These are phyloP conservation scores for Beauveria bassiana DNA, from an alignment of 2,329 filamentous ascomycete species.

Conservation along the genomic window DNA sequence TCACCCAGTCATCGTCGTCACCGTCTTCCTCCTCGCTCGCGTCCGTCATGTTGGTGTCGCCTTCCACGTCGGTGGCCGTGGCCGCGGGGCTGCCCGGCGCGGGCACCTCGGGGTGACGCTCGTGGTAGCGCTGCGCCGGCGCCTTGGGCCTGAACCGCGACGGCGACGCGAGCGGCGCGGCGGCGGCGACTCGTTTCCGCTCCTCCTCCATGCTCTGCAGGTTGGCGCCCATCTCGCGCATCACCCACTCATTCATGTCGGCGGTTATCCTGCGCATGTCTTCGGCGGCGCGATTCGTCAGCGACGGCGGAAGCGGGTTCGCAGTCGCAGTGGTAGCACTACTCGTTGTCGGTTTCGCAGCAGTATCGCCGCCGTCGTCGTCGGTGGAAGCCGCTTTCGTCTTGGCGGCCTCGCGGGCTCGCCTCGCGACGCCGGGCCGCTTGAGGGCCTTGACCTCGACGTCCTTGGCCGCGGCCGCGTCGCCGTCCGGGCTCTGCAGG, in stretches of 20 bases:
- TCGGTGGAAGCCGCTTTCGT: too few relatives aligned
- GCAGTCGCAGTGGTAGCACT: constrained; percentile 9
- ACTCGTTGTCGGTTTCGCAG: constrained; percentile 1
- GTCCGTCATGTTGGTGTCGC: constrained; percentile 31
- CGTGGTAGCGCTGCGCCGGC: constrained; percentile 45
- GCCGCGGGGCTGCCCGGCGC: constrained; percentile 1
- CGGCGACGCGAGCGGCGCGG: neutral
- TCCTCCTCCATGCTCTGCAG: constrained; percentile 40
- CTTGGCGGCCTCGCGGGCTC: constrained; percentile 17
- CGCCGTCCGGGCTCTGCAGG: constrained; percentile 9
- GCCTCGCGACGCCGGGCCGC: constrained; percentile 24
- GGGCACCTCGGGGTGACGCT: constrained; percentile 42
- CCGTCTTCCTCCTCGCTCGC: constrained; percentile 34
- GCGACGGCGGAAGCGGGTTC: constrained; percentile 25
- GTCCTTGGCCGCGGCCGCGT: constrained; percentile 15
- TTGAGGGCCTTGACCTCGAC: constrained; percentile 22
- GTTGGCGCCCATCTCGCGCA: constrained; percentile 50
- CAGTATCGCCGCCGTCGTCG: neutral
- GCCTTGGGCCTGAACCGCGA: constrained; percentile 45
- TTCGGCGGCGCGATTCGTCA: constrained; percentile 26
- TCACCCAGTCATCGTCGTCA: constrained; percentile 51
- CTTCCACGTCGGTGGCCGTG: constrained; percentile 16
- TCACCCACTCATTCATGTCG: constrained; percentile 51
- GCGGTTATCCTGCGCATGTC: constrained; percentile 44
- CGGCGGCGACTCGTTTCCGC: constrained; percentile 16